These are phyloP conservation scores for Dittrichia graveolens DNA, from an alignment of 129 eudicot genomes.

Conservation along the genomic window DNA sequence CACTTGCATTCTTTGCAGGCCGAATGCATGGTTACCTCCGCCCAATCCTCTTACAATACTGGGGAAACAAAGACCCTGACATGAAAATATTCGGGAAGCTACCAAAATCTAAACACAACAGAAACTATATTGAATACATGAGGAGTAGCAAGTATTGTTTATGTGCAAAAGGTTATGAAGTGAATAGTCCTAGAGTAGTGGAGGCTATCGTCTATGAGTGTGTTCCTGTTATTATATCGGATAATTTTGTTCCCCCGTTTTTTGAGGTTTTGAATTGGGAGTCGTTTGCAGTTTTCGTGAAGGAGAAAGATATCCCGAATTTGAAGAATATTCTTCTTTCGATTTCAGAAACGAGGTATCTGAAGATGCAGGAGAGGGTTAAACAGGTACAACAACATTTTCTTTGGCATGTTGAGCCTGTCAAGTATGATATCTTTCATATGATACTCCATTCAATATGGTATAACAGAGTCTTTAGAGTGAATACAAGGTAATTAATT, in stretches of 20 bases:
- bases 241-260: conserved; percentile 80
- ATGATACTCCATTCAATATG: conserved; percentile 79
- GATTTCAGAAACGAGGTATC: conserved; percentile 52
- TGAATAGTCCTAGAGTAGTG: conserved; percentile 82
- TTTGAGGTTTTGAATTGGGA: conserved; percentile 76
- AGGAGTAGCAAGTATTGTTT: conserved; percentile 70
- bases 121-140: conserved; percentile 54
- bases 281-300: conserved; percentile 65
- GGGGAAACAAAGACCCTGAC: conserved; percentile 82
- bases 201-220: conserved; percentile 75
- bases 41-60: conserved; percentile 49
- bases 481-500: conserved; percentile 17
- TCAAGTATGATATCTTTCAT: conserved; percentile 65
- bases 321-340: conserved; percentile 59
- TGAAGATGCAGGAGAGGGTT: conserved; percentile 54
- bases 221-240: conserved; percentile 78
- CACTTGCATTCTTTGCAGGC: conserved; percentile 85
- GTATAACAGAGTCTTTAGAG: conserved; percentile 63
- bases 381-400: conserved; percentile 61
- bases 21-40: conserved; percentile 79
- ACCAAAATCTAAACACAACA: conserved; percentile 44
- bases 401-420: conserved; percentile 61
- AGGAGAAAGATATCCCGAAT: conserved; percentile 72
- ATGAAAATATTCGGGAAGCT: conserved; percentile 57
- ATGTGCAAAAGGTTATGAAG: conserved; percentile 82